Conservation (phyloP, 495 filamentous ascomycete species). For the Daldinia vernicosa region DNA sequence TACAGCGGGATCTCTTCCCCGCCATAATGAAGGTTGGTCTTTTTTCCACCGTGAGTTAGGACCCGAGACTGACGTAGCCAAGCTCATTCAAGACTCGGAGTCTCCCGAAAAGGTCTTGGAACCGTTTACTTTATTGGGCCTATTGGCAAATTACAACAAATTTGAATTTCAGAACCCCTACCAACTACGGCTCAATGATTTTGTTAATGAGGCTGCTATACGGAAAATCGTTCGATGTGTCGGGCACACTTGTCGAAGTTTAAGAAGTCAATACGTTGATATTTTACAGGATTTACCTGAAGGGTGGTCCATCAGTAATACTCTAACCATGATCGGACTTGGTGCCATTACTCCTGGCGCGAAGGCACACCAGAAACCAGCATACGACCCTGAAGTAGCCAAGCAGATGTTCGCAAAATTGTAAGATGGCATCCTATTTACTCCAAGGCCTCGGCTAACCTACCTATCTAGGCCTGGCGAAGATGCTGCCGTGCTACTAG, state of each 20-base stretch:
- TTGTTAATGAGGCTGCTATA: slow-evolving; percentile 91
- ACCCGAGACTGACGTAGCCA: slow-evolving; percentile 15
- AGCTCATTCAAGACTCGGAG: slow-evolving; percentile 89
- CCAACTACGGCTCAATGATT: slow-evolving; percentile 92
- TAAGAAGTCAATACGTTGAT: slow-evolving; percentile 81
- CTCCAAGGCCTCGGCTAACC: slow-evolving; percentile 38
- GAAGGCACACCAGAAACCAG: slow-evolving; percentile 66
- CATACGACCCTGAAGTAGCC: slow-evolving; percentile 71
- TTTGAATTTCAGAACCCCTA: slow-evolving; percentile 99
- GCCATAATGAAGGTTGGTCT: slow-evolving; percentile 86
- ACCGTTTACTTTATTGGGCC: slow-evolving; percentile 83
- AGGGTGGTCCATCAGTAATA: slow-evolving; percentile 83
- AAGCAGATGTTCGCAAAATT: slow-evolving; percentile 77
- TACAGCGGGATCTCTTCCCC: slow-evolving; percentile 92
- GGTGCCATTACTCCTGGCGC: slow-evolving; percentile 75
- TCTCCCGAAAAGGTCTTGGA: slow-evolving; percentile 67
- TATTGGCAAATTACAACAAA: slow-evolving; percentile 99
- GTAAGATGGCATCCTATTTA: slow-evolving; percentile 45
- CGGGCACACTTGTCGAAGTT: slow-evolving; percentile 69
- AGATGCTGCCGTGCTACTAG: slow-evolving; percentile 79
- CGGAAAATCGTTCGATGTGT: slow-evolving; percentile 80
- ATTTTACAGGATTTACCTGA: slow-evolving; percentile 92
- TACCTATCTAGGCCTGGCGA: slow-evolving; percentile 71
- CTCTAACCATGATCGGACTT: slow-evolving; percentile 85
- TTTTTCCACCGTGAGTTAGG: background rate